Base-by-base conservation (phyloP, 2,329 filamentous ascomycete genomes). In the Scedosporium apiospermum region DNA sequence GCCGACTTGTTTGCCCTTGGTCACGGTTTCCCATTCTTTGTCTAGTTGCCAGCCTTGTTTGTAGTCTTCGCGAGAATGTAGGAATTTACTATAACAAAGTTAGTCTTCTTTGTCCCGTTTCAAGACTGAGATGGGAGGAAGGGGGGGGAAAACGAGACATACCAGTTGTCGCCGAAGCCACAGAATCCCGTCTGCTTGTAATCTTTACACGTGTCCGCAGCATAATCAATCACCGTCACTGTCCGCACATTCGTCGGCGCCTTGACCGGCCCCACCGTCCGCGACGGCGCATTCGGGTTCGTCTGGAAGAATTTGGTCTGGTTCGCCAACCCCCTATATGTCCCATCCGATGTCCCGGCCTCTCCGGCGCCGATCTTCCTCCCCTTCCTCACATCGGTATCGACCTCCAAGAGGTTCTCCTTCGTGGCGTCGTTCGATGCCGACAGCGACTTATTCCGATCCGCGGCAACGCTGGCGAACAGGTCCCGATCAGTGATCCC, bases 1-100 rank as follows among this genome's bases (percentile, higher is more conserved):
- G 4, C 76, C 79, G 0, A 82, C 67, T 55, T 83, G 80, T 70
- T 85, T 87, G 58, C 83, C 89, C 70, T 89, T 93, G 6, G 86
- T 90, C 2, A 88, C 86, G 42, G 85, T 88, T 71, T 99, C 95
- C 95, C 95, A 99, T 58, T 98, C 93, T 61, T 84, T 83, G 73
- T 99, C 95, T 4, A 99, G 81, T 73, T 98, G 91, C 95, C 95
- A 99, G 2, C 95, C 95, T 71, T 93, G 89, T 68, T 93, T 91
- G 71, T 91, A 89, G 73, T 91, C 89, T 69, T 90, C 88, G 63
- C 90, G 80, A 4, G 85, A 85, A 70, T 95, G 90, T 0, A 91
- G 71, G 71, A 87, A 95, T 70, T 92, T 96, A 78, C 51, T 55
- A 10, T 55, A 55, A 30, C 6, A 27, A 14, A 12, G 49, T 53